Percentiles rank a stretch among this genome's conserved stretches.
Evolutionary conservation across 2,329 filamentous ascomycete genomes (phyloP).

Genomic region (Aspergillus candidus): DNA sequence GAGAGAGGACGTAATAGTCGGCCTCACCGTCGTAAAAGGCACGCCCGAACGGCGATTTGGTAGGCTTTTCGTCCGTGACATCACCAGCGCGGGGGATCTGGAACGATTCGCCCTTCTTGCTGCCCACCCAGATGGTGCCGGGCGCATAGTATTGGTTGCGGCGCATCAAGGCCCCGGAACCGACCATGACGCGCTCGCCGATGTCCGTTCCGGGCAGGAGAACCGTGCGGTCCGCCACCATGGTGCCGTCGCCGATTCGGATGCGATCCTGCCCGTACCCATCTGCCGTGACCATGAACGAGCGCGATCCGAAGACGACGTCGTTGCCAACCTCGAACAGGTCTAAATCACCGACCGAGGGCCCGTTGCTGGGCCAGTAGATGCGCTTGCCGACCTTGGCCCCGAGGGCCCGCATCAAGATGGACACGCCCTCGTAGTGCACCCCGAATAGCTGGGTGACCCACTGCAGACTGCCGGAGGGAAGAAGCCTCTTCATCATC

Average conservation of each 20-base stretch:
- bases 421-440: no score
- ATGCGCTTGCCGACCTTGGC: conserved; percentile 44
- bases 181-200: conserved; percentile 47
- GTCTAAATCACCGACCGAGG: conserved; percentile 50
- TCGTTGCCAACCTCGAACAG: conserved; percentile 52
- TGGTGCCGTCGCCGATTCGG: conserved; percentile 44
- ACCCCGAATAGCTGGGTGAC: no score
- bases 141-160: conserved; percentile 42
- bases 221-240: conserved; percentile 53
- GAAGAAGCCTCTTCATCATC: no score
- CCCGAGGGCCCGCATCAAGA: no score
- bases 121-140: conserved; percentile 48
- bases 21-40: conserved; percentile 51
- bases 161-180: conserved; percentile 48
- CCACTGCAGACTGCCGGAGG: no score
- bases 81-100: conserved; percentile 32
- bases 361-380: conserved; percentile 55
- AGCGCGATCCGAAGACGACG: conserved; percentile 55
- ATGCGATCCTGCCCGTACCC: conserved; percentile 45
- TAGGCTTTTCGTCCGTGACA: conserved; percentile 6
- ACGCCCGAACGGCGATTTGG: conserved; percentile 47
- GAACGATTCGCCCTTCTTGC: conserved; percentile 47
- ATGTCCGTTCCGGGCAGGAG: conserved; percentile 48
- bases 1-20: conserved; percentile 47
- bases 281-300: conserved; percentile 51